These are phyloP conservation scores for Perkinsus chesapeaki DNA, from an alignment of 169 alveolate genomes.

Conservation along the genomic window DNA sequence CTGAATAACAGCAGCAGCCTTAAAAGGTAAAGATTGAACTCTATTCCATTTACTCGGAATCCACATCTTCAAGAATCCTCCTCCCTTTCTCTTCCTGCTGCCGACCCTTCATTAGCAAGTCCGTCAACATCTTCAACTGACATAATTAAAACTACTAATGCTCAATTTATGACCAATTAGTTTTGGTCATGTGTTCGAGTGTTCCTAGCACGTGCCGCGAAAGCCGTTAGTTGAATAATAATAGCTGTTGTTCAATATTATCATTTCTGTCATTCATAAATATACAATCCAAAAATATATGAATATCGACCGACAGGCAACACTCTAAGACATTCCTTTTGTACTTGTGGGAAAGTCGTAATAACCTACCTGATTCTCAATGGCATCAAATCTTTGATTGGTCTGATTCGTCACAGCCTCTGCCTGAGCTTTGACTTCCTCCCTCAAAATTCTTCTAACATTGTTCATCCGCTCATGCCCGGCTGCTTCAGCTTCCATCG, in stretches of 20 bases:
- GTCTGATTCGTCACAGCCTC: not conserved
- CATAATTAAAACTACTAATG: too few species aligned
- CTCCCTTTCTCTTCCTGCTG: not conserved
- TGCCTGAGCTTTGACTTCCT: not conserved
- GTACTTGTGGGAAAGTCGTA: not conserved
- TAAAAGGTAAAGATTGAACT: not conserved
- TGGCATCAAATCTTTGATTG: not conserved
- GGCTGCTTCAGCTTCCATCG: not conserved
- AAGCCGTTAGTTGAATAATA: too few species aligned
- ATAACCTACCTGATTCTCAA: not conserved
- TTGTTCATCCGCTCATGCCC: not conserved
- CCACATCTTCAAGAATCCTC: not conserved
- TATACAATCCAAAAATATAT: too few species aligned
- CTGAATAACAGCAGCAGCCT: not conserved
- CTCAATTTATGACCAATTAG: too few species aligned
- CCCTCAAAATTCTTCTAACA: not conserved
- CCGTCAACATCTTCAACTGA: not conserved
- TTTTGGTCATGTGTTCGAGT: too few species aligned
- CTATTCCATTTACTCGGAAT: not conserved
- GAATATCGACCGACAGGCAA: too few species aligned
- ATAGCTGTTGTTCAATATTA: too few species aligned
- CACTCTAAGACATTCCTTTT: too few species aligned
- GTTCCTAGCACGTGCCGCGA: too few species aligned
- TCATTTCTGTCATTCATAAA: too few species aligned
- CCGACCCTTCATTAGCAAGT: not conserved